A percentile compares a stretch with the other conserved stretches of the same genome.
Conservation (phyloP, 768 basidiomycete species). For the Paxillus involutus region DNA sequence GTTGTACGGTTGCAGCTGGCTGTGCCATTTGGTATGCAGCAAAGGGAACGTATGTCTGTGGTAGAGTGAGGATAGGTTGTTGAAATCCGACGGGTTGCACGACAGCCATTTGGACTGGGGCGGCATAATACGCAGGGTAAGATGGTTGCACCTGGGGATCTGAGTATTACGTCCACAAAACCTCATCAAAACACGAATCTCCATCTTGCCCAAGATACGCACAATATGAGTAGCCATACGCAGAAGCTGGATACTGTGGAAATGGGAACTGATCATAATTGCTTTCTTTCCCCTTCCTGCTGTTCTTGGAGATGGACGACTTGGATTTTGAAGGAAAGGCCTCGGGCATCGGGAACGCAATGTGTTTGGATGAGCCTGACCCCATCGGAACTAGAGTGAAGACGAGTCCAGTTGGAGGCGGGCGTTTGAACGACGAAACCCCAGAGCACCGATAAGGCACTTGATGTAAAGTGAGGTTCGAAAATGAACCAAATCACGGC, state of each 20-base stretch:
- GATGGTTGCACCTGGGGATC: conserved; percentile 23
- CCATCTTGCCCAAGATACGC: conserved; percentile 4
- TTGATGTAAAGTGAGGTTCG: conserved; percentile 1
- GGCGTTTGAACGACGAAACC: background rate
- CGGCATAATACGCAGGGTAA: conserved; percentile 27
- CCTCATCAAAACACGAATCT: conserved; percentile 12
- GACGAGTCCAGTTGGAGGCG: background rate
- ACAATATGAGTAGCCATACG: conserved; percentile 26
- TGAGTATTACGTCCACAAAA: conserved; percentile 3
- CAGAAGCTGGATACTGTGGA: conserved; percentile 11
- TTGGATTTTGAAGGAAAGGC: conserved; percentile 7
- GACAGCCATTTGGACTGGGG: conserved; percentile 25
- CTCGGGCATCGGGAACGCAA: conserved; percentile 18
- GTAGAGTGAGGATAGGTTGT: conserved; percentile 29
- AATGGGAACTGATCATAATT: conserved; percentile 18
- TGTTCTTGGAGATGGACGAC: conserved; percentile 21
- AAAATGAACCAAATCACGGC: background rate
- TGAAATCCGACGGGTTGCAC: conserved; percentile 22
- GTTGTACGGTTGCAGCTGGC: conserved; percentile 1
- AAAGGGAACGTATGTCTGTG: conserved; percentile 27
- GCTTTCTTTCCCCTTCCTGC: conserved; percentile 17
- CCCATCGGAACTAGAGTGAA: conserved; percentile 21
- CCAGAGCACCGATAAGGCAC: conserved; percentile 5
- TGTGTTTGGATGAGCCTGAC: conserved; percentile 19
- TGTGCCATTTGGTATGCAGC: conserved; percentile 19